Evolutionary conservation across 1,139 yeast genomes (phyloP).

Genomic region (Debaryomycetaceae sp.): DNA sequence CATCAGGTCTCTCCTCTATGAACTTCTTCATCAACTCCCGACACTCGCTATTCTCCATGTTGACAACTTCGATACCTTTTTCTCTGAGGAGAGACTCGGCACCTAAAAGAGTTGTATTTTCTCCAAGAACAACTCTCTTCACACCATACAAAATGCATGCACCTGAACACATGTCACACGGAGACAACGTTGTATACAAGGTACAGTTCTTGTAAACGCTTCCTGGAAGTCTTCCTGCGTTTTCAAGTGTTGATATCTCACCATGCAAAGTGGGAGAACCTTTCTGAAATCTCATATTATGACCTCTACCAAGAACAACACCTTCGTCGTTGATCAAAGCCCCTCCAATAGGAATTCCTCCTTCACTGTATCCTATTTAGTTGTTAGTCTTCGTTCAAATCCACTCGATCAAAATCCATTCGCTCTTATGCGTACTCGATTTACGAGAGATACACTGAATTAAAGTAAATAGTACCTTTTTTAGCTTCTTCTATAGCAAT

Average conservation of each 20-base stretch:
- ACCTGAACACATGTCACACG: slow-evolving; percentile 94
- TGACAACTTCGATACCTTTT: slow-evolving; percentile 73
- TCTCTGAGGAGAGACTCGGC: slow-evolving; percentile 66
- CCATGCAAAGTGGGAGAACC: slow-evolving; percentile 82
- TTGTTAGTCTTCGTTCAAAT: slow-evolving; percentile 10
- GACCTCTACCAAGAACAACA: slow-evolving; percentile 78
- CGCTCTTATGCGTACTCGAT: too few relatives aligned
- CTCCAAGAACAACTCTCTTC: slow-evolving; percentile 83
- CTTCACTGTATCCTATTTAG: slow-evolving; percentile 58
- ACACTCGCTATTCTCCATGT: slow-evolving; percentile 65
- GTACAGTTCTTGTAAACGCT: slow-evolving; percentile 65
- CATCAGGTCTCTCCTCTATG: slow-evolving; percentile 71
- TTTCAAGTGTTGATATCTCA: slow-evolving; percentile 83
- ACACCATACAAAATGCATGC: slow-evolving; percentile 87
- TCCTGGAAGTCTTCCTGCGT: slow-evolving; percentile 82
- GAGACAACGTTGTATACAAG: slow-evolving; percentile 88
- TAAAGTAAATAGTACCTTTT: slow-evolving; percentile 39
- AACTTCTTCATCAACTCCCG: slow-evolving; percentile 71
- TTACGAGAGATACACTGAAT: neutral
- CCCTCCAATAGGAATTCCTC: slow-evolving; percentile 93
- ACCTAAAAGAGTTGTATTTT: slow-evolving; percentile 75
- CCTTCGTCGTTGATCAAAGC: slow-evolving; percentile 75
- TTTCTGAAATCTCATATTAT: slow-evolving; percentile 83
- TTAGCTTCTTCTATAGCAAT: slow-evolving; percentile 73
- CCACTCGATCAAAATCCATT: neutral